Conservation (phyloP, 352 stramenopile genomes). For the Phytophthora citricola region DNA sequence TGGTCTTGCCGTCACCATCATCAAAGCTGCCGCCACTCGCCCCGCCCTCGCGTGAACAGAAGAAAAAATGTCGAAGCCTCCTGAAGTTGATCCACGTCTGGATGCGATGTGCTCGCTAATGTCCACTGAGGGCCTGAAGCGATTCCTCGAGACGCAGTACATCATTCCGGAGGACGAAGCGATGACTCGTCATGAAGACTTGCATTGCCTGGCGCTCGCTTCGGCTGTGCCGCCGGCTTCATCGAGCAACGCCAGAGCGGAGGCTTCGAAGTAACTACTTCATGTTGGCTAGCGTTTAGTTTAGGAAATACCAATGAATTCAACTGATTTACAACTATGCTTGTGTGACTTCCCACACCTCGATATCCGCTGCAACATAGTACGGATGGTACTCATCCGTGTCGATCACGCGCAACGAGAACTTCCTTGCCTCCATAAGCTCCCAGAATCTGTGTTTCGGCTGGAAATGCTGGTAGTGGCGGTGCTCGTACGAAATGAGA, state of each 20-base stretch:
- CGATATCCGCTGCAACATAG: slow-evolving; percentile 87
- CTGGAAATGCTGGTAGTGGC: slow-evolving; percentile 84
- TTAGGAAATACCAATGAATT: slow-evolving; percentile 3
- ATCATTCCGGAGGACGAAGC: slow-evolving; percentile 46
- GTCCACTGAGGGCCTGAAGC: slow-evolving; percentile 67
- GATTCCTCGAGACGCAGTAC: slow-evolving; percentile 66
- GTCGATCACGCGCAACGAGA: slow-evolving; percentile 62
- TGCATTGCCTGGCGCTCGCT: slow-evolving; percentile 58
- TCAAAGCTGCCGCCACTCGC: slow-evolving; percentile 22
- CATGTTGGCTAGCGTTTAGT: slow-evolving; percentile 1
- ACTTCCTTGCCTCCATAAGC: slow-evolving; percentile 55
- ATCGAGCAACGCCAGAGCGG: slow-evolving; percentile 12
- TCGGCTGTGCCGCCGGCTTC: slow-evolving; percentile 36
- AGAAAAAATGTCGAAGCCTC: slow-evolving; percentile 20
- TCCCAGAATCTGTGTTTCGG: slow-evolving; percentile 83
- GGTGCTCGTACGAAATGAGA: slow-evolving; percentile 90
- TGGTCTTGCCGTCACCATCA: slow-evolving; percentile 9
- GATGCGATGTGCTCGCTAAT: slow-evolving; percentile 86
- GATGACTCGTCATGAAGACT: slow-evolving; percentile 56
- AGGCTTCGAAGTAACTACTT: slow-evolving; percentile 5
- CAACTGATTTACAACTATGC: slow-evolving; percentile 1
- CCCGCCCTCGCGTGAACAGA: slow-evolving; percentile 16
- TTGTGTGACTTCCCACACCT: slow-evolving; percentile 81
- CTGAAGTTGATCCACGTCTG: slow-evolving; percentile 48
- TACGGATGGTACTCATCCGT: slow-evolving; percentile 71